These are phyloP conservation scores for Verticillium albo-atrum DNA, from an alignment of 2,329 filamentous ascomycete genomes.

Conservation along the genomic window DNA sequence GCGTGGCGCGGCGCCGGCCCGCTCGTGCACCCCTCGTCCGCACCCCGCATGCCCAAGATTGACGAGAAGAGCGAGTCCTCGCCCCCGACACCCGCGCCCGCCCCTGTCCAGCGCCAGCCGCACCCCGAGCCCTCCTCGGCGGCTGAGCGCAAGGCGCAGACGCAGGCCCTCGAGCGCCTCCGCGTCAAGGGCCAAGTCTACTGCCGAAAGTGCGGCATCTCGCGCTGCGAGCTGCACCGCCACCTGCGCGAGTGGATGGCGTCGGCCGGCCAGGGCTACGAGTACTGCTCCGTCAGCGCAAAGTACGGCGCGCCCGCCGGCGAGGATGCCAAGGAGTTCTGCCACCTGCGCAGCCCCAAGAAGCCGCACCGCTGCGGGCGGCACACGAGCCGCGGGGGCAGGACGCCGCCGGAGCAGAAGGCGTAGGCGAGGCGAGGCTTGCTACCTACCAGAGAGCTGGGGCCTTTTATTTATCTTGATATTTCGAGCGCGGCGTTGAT, in stretches of 20 bases:
- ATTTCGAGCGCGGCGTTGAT: not conserved
- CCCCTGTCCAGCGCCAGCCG: not conserved
- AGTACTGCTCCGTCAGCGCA: constrained; percentile 58
- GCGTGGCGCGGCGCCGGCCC: constrained; percentile 55
- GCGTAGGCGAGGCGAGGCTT: not conserved
- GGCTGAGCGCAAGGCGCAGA: constrained; percentile 3
- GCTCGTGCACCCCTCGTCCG: constrained; percentile 24
- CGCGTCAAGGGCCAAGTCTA: constrained; percentile 55
- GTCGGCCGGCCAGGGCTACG: constrained; percentile 35
- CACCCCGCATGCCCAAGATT: constrained; percentile 2
- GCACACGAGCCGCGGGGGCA: constrained; percentile 28
- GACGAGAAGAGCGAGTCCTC: not conserved
- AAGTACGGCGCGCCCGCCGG: constrained; percentile 48
- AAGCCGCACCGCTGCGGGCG: constrained; percentile 55
- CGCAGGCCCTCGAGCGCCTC: constrained; percentile 35
- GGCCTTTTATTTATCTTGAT: not conserved
- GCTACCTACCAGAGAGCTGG: not conserved
- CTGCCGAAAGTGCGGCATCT: constrained; percentile 58
- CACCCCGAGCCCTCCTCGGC: constrained; percentile 10
- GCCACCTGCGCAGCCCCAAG: constrained; percentile 56
- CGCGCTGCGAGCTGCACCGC: constrained; percentile 58
- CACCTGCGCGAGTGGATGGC: constrained; percentile 57
- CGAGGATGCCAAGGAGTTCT: constrained; percentile 43
- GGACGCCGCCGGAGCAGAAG: constrained; percentile 1
- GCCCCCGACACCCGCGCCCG: not conserved